phyloP scores from a whole-genome alignment of 1,284 basidiomycete species.

The Cutaneotrichosporon curvatum region DNA sequence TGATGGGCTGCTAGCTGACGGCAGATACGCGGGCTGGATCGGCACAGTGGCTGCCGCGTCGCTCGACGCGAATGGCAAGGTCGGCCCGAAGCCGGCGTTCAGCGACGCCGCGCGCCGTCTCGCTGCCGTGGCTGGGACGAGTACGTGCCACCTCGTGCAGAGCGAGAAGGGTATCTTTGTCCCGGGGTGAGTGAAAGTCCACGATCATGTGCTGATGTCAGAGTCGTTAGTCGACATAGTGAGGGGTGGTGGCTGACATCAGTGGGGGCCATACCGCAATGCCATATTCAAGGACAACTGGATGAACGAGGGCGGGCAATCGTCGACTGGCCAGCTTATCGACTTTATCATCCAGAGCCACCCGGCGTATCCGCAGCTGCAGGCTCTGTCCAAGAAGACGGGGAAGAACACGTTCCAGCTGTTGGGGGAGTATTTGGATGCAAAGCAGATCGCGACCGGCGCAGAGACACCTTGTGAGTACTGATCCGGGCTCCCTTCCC shows the following conservation, averaged over 20 bases:
- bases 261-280: slow-evolving; percentile 87
- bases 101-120: slow-evolving; percentile 73
- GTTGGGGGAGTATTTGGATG: slow-evolving; percentile 66
- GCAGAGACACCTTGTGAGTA: slow-evolving; percentile 55
- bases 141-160: slow-evolving; percentile 90
- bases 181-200: slow-evolving; percentile 51
- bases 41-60: slow-evolving; percentile 85
- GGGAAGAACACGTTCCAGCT: slow-evolving; percentile 52
- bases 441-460: slow-evolving; percentile 55
- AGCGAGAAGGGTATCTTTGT: slow-evolving; percentile 75
- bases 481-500: too few species aligned
- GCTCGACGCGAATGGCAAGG: slow-evolving; percentile 49
- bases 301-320: slow-evolving; percentile 99
- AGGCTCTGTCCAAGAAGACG: slow-evolving; percentile 51
- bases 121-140: slow-evolving; percentile 90
- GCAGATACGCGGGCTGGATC: slow-evolving; percentile 94
- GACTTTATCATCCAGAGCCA: slow-evolving; percentile 94
- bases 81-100: slow-evolving; percentile 51
- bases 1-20: background rate
- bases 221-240: background rate
- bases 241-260: slow-evolving; percentile 1
- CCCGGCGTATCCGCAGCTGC: slow-evolving; percentile 66
- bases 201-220: background rate
- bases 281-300: slow-evolving; percentile 84
- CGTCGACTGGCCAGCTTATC: slow-evolving; percentile 95